Evolutionary conservation across 1,284 basidiomycete genomes (phyloP), one percentile per base, ranked within the genome.

Genomic region (Trichosporon coremiiforme): DNA sequence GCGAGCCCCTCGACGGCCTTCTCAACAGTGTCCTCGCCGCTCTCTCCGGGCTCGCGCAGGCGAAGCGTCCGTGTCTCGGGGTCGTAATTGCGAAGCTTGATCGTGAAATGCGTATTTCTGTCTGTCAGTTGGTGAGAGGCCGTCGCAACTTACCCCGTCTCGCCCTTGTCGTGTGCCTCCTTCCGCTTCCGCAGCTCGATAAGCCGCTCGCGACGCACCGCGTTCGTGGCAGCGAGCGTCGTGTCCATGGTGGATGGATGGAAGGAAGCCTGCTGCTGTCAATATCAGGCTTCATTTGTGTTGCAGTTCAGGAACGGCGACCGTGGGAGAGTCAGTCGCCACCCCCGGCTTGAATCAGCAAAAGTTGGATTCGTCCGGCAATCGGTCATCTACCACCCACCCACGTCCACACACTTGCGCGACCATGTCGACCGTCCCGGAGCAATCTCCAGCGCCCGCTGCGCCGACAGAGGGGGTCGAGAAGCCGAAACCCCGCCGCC

Each of bases 11-110:
- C 87, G 0, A 97, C 90, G 70, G 90, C 86, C 76, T 89, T 90
- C 84, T 98, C 95, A 5, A 98, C 89, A 0, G 95, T 98, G 75
- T 91, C 87, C 77, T 89, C 87, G 63, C 87, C 87, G 10, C 85
- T 86, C 73, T 87, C 87, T 64, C 87, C 87, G 66, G 85, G 68
- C 74, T 82, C 73, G 25, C 86, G 88, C 80, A 91, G 93, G 76
- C 89, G 88, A 70, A 92, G 79, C 67, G 71, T 91, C 89, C 92
- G 88, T 4, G 91, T 90, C 72, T 89, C 89, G 5, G 92, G 92
- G 82, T 96, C 93, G 82, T 92, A 96, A 77, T 94, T 94, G 60
- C 94, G 88, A 75, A 87, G 89, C 77, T 90, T 90, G 70, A 95
- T 86, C n/a, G 75, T 71, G 69, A 93, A 84, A 33, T 89, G 85